Evolutionary conservation across 441 rosid species (phyloP).

Genomic region (Hura crepitans): DNA sequence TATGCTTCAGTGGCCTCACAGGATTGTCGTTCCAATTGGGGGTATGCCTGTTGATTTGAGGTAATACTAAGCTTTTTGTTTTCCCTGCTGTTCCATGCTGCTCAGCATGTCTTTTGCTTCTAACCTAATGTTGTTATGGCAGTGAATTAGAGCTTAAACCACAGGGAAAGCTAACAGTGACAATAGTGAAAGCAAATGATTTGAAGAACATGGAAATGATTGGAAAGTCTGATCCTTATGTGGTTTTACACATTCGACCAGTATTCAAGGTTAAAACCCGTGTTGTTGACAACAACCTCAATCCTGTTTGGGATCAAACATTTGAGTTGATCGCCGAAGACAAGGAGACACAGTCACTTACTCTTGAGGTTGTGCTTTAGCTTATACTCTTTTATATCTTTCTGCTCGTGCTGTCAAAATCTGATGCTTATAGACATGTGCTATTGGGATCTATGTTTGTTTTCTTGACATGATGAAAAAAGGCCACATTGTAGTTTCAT

Average conservation of each 20-base stretch:
- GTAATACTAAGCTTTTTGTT: conserved; percentile 31
- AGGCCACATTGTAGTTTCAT: neutral
- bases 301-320: conserved; percentile 85
- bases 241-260: conserved; percentile 62
- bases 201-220: conserved; percentile 97
- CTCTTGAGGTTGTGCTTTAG: conserved; percentile 54
- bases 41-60: conserved; percentile 84
- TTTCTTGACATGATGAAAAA: conserved; percentile 9
- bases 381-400: conserved; percentile 7
- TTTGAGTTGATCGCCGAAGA: conserved; percentile 85
- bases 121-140: conserved; percentile 19
- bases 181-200: conserved; percentile 61
- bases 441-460: neutral
- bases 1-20: conserved; percentile 98
- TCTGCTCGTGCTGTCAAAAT: neutral
- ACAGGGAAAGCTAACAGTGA: conserved; percentile 70
- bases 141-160: conserved; percentile 97
- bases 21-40: conserved; percentile 93
- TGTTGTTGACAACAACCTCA: conserved; percentile 72
- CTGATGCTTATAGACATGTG: neutral
- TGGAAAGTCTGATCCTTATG: conserved; percentile 97
- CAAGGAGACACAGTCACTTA: conserved; percentile 84
- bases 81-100: neutral
- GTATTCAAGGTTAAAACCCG: conserved; percentile 77
- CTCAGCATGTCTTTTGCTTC: neutral